Evolutionary conservation across 164 flowering plant species (phyloP).

Genomic region (Stephania japonica): DNA sequence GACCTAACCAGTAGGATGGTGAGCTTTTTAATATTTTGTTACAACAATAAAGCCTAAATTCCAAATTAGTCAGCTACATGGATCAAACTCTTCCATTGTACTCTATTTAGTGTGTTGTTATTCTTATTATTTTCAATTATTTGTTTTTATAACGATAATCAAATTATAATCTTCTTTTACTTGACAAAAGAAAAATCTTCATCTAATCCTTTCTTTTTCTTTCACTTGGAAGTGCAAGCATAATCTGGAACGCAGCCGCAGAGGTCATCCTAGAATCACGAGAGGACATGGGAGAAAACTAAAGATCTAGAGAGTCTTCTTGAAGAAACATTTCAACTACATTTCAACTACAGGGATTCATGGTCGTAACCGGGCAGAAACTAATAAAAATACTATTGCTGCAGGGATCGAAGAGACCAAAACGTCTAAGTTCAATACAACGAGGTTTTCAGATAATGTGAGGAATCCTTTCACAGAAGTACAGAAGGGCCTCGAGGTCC

Average conservation of each 20-base stretch:
- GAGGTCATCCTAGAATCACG: constrained; percentile 20
- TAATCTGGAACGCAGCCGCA: constrained; percentile 21
- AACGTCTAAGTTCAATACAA: constrained; percentile 45
- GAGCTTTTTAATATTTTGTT: no score
- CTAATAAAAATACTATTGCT: constrained; percentile 49
- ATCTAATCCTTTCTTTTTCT: not conserved
- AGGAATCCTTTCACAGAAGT: constrained; percentile 57
- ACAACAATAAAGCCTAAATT: no score
- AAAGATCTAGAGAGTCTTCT: constrained; percentile 53
- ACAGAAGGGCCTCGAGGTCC: constrained; percentile 80
- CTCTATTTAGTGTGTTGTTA: no score
- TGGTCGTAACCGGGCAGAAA: constrained; percentile 92
- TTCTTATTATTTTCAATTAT: not conserved
- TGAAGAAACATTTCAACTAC: no score
- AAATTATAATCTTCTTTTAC: no score
- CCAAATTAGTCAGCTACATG: no score
- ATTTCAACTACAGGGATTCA: constrained; percentile 84
- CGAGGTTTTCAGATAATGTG: constrained; percentile 51
- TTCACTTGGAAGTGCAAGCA: constrained; percentile 46
- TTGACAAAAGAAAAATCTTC: no score
- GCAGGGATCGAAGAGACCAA: constrained; percentile 28
- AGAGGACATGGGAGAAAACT: constrained; percentile 41
- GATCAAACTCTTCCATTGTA: no score
- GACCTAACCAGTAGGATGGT: constrained; percentile 86
- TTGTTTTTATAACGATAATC: not conserved